Evolutionary conservation across 2,329 filamentous ascomycete species (phyloP), one percentile per base, ranked within the genome.

Genomic region (Fusarium oligoseptatum): DNA sequence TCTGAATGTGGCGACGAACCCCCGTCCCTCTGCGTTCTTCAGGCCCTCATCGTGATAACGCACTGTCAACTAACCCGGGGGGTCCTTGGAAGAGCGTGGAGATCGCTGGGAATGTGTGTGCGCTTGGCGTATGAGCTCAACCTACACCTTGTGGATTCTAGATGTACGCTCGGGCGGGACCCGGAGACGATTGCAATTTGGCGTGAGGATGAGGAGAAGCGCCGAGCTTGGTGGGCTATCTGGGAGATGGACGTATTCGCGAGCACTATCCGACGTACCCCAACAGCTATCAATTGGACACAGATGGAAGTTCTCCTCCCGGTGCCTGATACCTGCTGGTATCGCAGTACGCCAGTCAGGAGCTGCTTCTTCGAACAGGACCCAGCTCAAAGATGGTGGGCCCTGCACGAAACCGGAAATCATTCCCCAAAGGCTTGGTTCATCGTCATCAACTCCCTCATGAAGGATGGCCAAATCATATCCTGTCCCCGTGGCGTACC

Each of bases 201-300:
- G 78, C 64, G 68, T 15, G 60, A 74, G 1, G 69, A 80, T 4
- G 83, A 85, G 73, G 83, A 84, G 69, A 78, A 81, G 55, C 79
- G 83, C 2, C 79, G 83, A 4, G 80, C 80, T 2, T 85, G 81
- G 80, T 85, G 83, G 83, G 80, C 82, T 0, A 79, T 84, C n/a
- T 85, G 82, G 82, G 83, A 85, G 64, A 83, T 85, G 80, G 84
- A 85, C 65, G 80, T 83, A 10, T 85, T 84, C 67, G 82, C 83
- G 3, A 82, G 79, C 58, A 82, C 82, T n/a, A 82, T 85, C 36
- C 79, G 82, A 10, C 79, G 82, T 5, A 77, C 78, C 17, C 83
- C 83, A 20, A 48, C 43, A 7, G 43, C 43, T 22, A 24, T 48
- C n/a, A 22, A 48, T 14, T 48, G 43, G 43, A 70, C 75, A 6